Percentiles rank a stretch among this genome's conserved stretches.
Evolutionary conservation across 306 rosid genomes (phyloP).

Genomic region (Cicer arietinum): DNA sequence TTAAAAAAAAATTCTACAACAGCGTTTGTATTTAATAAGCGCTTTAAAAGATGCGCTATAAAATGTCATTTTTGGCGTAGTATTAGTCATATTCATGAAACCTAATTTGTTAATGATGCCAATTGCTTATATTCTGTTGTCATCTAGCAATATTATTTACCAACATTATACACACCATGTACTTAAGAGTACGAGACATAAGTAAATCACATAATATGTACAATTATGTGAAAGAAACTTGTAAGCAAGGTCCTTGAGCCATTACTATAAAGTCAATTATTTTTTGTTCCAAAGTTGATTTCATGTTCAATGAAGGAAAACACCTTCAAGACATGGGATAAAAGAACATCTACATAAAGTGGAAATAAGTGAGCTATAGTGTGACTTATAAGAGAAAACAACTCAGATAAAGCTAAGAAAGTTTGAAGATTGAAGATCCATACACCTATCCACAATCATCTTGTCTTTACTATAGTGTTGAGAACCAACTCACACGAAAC

Average conservation of each 20-base stretch:
- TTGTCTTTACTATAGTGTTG: neutral
- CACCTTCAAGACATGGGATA: neutral
- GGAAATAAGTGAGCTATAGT: neutral
- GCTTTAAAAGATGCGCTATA: too few relatives aligned
- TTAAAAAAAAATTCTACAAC: too few relatives aligned
- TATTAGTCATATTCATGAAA: too few relatives aligned
- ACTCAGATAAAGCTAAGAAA: conserved; percentile 14
- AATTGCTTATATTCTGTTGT: too few relatives aligned
- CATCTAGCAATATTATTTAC: too few relatives aligned
- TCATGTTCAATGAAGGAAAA: conserved; percentile 20
- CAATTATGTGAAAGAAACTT: neutral
- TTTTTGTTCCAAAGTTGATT: neutral
- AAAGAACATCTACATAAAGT: neutral
- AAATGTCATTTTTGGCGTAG: too few relatives aligned
- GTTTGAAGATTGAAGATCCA: neutral
- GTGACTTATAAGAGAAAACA: neutral
- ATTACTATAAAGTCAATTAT: conserved; percentile 1
- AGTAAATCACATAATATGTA: too few relatives aligned
- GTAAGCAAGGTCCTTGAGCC: neutral
- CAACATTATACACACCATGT: too few relatives aligned
- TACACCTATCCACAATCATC: neutral
- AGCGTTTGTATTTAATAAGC: too few relatives aligned
- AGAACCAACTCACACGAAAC: neutral
- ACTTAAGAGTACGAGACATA: too few relatives aligned
- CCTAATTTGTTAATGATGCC: too few relatives aligned